Base-by-base conservation (phyloP, 108 stramenopile genomes). In the Skeletonema menzelii region DNA sequence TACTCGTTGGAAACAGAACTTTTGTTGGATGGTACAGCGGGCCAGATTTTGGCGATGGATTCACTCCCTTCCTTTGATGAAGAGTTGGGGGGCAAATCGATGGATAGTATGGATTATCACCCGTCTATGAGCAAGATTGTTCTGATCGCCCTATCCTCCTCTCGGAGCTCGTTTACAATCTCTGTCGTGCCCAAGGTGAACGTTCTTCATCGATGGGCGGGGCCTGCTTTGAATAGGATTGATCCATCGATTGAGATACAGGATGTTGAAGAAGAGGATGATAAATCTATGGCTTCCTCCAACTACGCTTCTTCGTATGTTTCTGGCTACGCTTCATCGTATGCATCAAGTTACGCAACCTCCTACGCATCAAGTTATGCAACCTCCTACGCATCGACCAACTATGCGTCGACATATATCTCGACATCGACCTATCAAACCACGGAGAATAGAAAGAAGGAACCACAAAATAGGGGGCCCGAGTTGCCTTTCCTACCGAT, bases 1-100 rank as follows among this genome's bases (percentile, higher is more conserved):
- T 95, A 92, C 49, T 83, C 77, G 30, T 81, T 84, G 56, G 96
- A 97, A 22, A 86, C 87, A 5, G 96, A 95, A 59, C 95, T 95
- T 80, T 70, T 97, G 35, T 67, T 97, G 40, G 96, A 97, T 80
- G 96, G 95, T 0, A 93, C 88, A 8, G 91, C 95, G 8, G 92
- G 92, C 12, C 89, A 88, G 71, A 93, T 92, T 31, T 68, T 93
- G 38, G 89, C 90, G 7, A 82, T 89, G 84, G 86, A 89, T 73
- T 87, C 87, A 6, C 63, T 90, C 31, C 70, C 75, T n/a, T 88
- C 91, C 2, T 56, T 85, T 63, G 85, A 82, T 31, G 30, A 77
- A 76, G 55, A 37, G 2, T 32, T 74, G 22, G 56, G 59, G 40
- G 63, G 73, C 19, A 56, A 27, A 69, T 32, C 53, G 34, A 57